A percentile compares a stretch with the other conserved stretches of the same genome.
Evolutionary conservation across 805 yeast genomes (phyloP).

Genomic region (Wickerhamomyces mucosus): DNA sequence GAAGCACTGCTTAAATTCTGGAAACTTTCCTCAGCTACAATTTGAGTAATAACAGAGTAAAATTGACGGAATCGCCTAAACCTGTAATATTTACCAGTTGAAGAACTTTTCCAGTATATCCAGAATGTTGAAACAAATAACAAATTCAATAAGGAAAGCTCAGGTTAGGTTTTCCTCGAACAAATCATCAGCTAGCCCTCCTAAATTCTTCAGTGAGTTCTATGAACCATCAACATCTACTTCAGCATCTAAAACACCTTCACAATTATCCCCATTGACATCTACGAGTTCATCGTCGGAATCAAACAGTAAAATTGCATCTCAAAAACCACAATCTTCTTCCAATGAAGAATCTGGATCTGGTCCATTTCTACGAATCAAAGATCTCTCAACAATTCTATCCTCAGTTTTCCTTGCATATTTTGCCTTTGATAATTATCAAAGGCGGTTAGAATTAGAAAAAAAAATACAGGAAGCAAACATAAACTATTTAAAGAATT

Average conservation of each 20-base stretch:
- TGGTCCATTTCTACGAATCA: conserved; percentile 8
- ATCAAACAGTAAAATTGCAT: too few relatives aligned
- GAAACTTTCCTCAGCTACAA: too few relatives aligned
- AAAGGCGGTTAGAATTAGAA: conserved; percentile 29
- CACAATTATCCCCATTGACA: not conserved
- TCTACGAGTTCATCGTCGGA: not conserved
- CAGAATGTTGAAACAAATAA: too few relatives aligned
- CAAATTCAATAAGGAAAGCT: too few relatives aligned
- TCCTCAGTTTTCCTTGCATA: conserved; percentile 36
- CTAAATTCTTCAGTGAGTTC: conserved; percentile 1
- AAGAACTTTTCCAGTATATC: too few relatives aligned
- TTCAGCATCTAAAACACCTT: not conserved
- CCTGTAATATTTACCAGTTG: too few relatives aligned
- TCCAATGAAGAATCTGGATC: conserved; percentile 1
- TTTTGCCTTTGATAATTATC: conserved; percentile 43
- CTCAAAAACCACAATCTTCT: not conserved
- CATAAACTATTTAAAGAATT: conserved; percentile 21
- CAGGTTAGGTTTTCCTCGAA: too few relatives aligned
- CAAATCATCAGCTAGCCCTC: too few relatives aligned
- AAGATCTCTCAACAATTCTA: conserved; percentile 32
- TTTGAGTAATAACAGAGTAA: too few relatives aligned
- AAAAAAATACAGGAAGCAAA: conserved; percentile 22
- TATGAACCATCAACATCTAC: not conserved
- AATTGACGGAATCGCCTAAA: too few relatives aligned
- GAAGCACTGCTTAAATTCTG: too few relatives aligned